Percentiles rank a stretch among this genome's conserved stretches.
These are phyloP conservation scores for Avena insularis DNA, from an alignment of 176 grass and related monocot genomes.

Conservation along the genomic window DNA sequence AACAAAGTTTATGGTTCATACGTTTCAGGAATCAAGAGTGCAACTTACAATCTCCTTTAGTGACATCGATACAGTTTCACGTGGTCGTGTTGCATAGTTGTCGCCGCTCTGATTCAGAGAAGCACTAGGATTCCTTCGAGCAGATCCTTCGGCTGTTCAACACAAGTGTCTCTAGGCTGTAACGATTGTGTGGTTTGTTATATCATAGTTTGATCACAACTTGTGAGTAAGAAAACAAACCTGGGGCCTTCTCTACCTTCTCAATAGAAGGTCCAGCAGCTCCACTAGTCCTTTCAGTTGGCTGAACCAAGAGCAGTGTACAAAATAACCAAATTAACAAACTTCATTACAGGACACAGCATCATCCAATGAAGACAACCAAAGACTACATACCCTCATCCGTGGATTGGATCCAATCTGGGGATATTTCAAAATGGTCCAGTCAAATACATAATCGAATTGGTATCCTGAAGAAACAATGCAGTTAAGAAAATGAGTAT, in stretches of 20 bases:
- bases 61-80: conserved; percentile 52
- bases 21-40: neutral
- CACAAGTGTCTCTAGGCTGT: conserved; percentile 1
- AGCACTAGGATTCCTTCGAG: conserved; percentile 57
- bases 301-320: conserved; percentile 37
- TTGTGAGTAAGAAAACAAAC: conserved; percentile 37
- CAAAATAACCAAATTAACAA: conserved; percentile 22
- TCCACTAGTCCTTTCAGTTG: conserved; percentile 58
- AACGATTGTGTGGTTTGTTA: neutral
- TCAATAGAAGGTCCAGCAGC: conserved; percentile 58
- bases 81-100: conserved; percentile 49
- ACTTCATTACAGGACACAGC: conserved; percentile 1
- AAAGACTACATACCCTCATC: conserved; percentile 50
- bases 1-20: neutral
- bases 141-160: conserved; percentile 56
- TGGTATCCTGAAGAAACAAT: conserved; percentile 59
- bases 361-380: neutral
- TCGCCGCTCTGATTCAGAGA: conserved; percentile 64
- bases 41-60: conserved; percentile 65
- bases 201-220: conserved; percentile 13
- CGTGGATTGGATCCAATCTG: conserved; percentile 61
- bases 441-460: conserved; percentile 83
- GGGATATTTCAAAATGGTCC: conserved; percentile 87
- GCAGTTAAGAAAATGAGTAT: conserved; percentile 26
- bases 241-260: conserved; percentile 60